phyloP scores from a whole-genome alignment of 2,329 filamentous ascomycete genomes.

The Knufia fluminis region DNA sequence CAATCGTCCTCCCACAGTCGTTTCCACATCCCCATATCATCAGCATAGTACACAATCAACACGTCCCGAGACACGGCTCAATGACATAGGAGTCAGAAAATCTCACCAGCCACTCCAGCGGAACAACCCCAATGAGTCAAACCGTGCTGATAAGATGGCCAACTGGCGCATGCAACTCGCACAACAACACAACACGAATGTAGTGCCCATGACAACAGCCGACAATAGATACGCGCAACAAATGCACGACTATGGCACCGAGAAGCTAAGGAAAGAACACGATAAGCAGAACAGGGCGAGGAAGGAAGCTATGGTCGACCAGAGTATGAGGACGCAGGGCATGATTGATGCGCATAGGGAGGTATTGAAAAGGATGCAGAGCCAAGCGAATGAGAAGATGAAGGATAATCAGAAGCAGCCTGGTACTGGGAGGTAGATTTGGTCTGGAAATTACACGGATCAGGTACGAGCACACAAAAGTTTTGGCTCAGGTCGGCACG shows the following conservation, averaged over 20 bases:
- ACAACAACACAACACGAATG: conserved; percentile 26
- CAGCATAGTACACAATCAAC: conserved; percentile 31
- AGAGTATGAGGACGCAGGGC: conserved; percentile 65
- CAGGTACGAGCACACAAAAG: not conserved
- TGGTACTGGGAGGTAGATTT: not conserved
- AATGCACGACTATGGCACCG: conserved; percentile 54
- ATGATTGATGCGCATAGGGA: conserved; percentile 70
- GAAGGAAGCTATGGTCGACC: conserved; percentile 54
- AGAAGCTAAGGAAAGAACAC: conserved; percentile 50
- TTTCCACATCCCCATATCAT: conserved; percentile 12
- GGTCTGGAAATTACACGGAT: too few species aligned
- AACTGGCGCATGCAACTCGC: conserved; percentile 59
- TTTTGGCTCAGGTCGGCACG: not conserved
- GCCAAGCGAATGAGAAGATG: conserved; percentile 37
- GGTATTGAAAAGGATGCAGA: conserved; percentile 72
- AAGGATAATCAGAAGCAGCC: not conserved
- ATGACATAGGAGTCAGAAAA: conserved; percentile 10
- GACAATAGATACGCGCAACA: conserved; percentile 34
- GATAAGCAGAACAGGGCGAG: conserved; percentile 50
- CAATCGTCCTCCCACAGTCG: not conserved
- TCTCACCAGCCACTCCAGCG: conserved; percentile 16
- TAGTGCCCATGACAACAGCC: conserved; percentile 28
- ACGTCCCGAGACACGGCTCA: conserved; percentile 46
- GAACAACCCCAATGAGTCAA: conserved; percentile 11
- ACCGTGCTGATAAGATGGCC: conserved; percentile 49